phyloP scores from a whole-genome alignment of 2,329 filamentous ascomycete genomes.

The Ilyonectria sp. region DNA sequence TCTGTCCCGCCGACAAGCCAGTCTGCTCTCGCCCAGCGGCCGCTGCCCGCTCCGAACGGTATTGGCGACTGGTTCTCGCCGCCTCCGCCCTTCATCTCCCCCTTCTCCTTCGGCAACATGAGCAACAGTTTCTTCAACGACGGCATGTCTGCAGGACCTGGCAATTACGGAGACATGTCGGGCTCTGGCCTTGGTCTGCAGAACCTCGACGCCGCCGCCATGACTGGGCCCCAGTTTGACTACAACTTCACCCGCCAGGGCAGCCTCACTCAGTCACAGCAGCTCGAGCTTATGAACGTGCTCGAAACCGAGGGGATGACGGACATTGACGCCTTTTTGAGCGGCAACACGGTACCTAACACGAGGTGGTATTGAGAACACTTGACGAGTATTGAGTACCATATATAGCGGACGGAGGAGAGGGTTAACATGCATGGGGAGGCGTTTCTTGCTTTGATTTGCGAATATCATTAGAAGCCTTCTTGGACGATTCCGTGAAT shows the following conservation, averaged over 20 bases:
- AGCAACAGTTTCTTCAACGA: conserved; percentile 61
- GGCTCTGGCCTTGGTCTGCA: conserved; percentile 53
- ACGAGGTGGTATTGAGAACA: conserved; percentile 52
- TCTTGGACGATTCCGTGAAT: conserved; percentile 5
- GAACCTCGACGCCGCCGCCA: conserved; percentile 46
- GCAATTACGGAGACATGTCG: conserved; percentile 50
- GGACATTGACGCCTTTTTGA: conserved; percentile 74
- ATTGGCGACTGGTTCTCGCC: conserved; percentile 69
- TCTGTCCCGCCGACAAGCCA: conserved; percentile 59
- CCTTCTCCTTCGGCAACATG: conserved; percentile 64
- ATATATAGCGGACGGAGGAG: conserved; percentile 25
- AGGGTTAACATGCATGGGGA: conserved; percentile 15
- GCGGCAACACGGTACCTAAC: conserved; percentile 52
- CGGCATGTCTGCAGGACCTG: conserved; percentile 47
- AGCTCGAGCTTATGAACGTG: conserved; percentile 85
- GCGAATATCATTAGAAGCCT: conserved; percentile 38
- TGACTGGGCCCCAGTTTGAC: conserved; percentile 46
- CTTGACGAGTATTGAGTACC: conserved; percentile 9
- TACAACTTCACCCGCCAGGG: conserved; percentile 70
- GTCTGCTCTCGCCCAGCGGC: conserved; percentile 57
- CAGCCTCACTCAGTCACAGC: conserved; percentile 84
- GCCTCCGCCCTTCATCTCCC: conserved; percentile 67
- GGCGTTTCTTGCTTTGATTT: conserved; percentile 34
- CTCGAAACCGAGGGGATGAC: conserved; percentile 79
- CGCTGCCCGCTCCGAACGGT: conserved; percentile 58